Conservation (phyloP, 345 rosid species). For the Carallia brachiata region DNA sequence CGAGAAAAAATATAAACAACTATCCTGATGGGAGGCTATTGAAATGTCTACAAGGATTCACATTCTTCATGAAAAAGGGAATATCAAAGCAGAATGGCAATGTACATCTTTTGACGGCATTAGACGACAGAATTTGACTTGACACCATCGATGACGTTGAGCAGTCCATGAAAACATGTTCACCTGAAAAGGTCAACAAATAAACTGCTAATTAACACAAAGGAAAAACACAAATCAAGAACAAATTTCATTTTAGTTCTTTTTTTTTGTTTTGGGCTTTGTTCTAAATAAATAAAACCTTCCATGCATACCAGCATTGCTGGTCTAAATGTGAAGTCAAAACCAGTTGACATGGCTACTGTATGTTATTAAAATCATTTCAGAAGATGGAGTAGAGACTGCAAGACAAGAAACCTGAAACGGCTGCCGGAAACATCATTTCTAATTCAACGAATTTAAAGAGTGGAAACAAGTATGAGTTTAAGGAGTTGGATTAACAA, state of each 20-base stretch:
- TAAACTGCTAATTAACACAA: neutral
- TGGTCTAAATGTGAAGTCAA: neutral
- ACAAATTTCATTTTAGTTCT: neutral
- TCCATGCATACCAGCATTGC: neutral
- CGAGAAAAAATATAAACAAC: neutral
- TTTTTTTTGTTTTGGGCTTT: neutral
- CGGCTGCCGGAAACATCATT: neutral
- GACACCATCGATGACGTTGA: constrained; percentile 57
- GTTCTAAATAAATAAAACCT: no score
- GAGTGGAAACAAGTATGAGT: neutral
- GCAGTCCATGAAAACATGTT: constrained; percentile 69
- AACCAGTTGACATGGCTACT: neutral
- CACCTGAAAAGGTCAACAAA: constrained; percentile 52
- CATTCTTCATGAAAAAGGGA: neutral
- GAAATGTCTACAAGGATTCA: neutral
- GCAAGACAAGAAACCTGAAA: neutral
- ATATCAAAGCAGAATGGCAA: constrained; percentile 16
- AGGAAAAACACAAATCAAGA: neutral
- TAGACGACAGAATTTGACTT: constrained; percentile 64
- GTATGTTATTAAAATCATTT: neutral
- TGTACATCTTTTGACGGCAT: constrained; percentile 73
- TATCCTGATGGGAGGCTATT: neutral
- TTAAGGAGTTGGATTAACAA: no score
- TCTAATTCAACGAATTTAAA: neutral
- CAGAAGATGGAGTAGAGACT: neutral